Evolutionary conservation across 169 alveolate genomes (phyloP).

Genomic region (Fabrea salina): DNA sequence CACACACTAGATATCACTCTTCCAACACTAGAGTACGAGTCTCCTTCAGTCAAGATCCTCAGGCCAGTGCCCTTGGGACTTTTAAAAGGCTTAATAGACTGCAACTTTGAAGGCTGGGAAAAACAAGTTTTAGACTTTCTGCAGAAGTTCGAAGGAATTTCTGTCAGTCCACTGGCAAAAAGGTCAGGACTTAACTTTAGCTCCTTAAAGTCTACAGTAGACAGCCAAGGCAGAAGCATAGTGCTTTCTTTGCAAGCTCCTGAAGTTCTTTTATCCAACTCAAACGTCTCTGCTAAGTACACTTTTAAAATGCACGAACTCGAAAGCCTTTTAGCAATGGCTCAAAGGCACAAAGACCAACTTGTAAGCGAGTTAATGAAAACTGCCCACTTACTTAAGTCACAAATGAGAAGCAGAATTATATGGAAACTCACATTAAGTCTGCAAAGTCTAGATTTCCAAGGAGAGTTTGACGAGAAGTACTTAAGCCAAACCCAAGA

Average conservation of each 20-base stretch:
- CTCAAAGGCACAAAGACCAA: neutral
- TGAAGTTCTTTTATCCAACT: neutral
- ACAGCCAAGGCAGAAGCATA: neutral
- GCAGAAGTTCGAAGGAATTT: neutral
- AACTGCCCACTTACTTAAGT: neutral
- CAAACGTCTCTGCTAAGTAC: neutral
- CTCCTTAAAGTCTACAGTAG: neutral
- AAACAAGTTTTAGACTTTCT: neutral
- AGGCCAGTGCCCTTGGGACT: neutral
- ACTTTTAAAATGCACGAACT: neutral
- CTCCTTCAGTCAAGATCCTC: neutral
- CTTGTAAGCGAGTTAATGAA: neutral
- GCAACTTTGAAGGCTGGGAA: neutral
- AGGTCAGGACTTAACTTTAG: neutral
- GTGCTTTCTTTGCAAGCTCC: neutral
- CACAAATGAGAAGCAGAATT: neutral
- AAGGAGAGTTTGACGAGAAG: neutral
- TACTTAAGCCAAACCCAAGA: neutral
- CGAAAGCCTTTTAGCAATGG: neutral
- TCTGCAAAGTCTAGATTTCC: neutral
- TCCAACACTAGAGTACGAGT: neutral
- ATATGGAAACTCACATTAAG: neutral
- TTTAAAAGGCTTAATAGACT: neutral
- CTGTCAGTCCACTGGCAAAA: neutral
- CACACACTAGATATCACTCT: neutral